phyloP scores from a whole-genome alignment of 2,329 filamentous ascomycete genomes.

The Sordariomycetes sp. region DNA sequence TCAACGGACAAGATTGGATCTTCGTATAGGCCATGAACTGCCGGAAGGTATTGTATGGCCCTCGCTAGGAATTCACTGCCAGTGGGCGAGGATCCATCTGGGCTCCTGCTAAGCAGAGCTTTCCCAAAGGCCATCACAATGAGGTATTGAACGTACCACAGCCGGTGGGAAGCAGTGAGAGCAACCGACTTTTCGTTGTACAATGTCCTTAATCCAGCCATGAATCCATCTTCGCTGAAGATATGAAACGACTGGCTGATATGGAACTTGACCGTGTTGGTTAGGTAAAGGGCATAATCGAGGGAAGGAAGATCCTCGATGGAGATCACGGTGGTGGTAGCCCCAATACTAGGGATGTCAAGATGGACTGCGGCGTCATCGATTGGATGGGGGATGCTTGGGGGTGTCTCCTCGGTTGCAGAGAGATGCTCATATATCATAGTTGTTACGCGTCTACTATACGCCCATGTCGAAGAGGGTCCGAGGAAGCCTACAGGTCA shows the following conservation, averaged over 20 bases:
- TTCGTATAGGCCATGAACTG: too few species aligned
- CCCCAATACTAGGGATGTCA: too few species aligned
- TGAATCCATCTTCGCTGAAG: conserved; percentile 43
- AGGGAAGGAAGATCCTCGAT: conserved; percentile 42
- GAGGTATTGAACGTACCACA: conserved; percentile 1
- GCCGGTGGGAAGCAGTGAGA: background rate
- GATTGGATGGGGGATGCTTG: too few species aligned
- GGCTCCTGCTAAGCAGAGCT: background rate
- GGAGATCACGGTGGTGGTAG: too few species aligned
- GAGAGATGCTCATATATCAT: too few species aligned
- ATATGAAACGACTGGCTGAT: conserved; percentile 43
- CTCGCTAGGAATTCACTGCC: background rate
- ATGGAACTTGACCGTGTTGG: conserved; percentile 48
- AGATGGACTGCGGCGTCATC: too few species aligned
- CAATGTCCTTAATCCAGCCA: conserved; percentile 20
- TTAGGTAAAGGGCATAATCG: conserved; percentile 42
- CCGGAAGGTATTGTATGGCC: background rate
- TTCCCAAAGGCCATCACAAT: conserved; percentile 1
- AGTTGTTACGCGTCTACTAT: too few species aligned
- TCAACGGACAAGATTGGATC: too few species aligned
- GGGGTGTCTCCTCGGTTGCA: too few species aligned
- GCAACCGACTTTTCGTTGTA: too few species aligned
- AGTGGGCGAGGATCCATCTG: background rate
- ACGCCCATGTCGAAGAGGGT: too few species aligned
- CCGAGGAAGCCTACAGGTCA: too few species aligned